A percentile compares a stretch with the other conserved stretches of the same genome.
phyloP scores from a whole-genome alignment of 148 eudicot species.

The Rhododendron henanense region DNA sequence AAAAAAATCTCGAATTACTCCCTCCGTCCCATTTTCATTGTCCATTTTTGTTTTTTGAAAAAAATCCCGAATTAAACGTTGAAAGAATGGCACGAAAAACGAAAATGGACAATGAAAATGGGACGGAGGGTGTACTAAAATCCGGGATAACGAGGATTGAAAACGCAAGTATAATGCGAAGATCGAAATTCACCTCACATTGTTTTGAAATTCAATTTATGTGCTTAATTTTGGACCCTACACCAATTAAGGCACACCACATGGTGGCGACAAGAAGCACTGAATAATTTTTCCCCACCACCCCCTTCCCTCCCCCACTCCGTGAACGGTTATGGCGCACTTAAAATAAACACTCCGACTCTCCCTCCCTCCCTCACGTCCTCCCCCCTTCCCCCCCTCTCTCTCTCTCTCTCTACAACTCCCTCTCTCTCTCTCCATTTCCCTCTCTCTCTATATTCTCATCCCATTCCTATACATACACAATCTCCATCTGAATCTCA shows the following conservation, averaged over 20 bases:
- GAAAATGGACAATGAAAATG: too few species aligned
- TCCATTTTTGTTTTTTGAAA: too few species aligned
- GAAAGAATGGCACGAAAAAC: too few species aligned
- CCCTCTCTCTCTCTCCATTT: not conserved
- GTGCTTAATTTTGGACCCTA: not conserved
- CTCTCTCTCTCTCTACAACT: constrained; percentile 4
- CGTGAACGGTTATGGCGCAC: constrained; percentile 4
- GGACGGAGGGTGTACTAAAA: too few species aligned
- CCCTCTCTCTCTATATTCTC: not conserved
- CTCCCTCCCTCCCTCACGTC: constrained; percentile 11
- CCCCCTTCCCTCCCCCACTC: not conserved
- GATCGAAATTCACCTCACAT: too few species aligned
- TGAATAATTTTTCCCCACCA: not conserved
- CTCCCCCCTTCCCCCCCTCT: not conserved
- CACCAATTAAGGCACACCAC: not conserved
- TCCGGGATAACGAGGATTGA: too few species aligned
- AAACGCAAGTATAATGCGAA: too few species aligned
- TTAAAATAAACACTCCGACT: not conserved
- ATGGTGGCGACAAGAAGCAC: not conserved
- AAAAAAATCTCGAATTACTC: too few species aligned
- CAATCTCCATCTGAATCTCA: not conserved
- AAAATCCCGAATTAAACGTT: too few species aligned
- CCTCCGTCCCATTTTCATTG: too few species aligned
- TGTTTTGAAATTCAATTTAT: too few species aligned
- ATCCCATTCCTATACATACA: not conserved